These are phyloP conservation scores for Eucalyptus marginata DNA, from an alignment of 345 rosid genomes.

Conservation along the genomic window DNA sequence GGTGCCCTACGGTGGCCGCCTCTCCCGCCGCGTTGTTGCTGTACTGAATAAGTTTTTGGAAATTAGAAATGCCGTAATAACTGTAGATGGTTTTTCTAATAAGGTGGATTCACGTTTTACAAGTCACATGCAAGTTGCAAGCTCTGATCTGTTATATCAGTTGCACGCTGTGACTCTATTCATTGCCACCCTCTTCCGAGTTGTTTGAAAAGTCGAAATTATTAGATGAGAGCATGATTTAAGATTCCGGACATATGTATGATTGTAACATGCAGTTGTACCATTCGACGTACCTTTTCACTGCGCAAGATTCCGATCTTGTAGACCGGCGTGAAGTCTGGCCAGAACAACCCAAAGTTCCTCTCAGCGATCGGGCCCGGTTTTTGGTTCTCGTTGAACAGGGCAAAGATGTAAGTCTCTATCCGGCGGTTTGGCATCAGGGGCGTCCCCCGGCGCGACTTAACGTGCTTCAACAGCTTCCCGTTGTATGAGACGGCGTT, in stretches of 20 bases:
- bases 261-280: background rate
- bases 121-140: background rate
- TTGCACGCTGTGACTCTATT: background rate
- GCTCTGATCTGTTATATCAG: background rate
- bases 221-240: background rate
- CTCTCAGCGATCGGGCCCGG: constrained; percentile 56
- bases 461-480: constrained; percentile 20
- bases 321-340: constrained; percentile 67
- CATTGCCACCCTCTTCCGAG: background rate
- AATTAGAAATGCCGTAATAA: background rate
- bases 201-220: background rate
- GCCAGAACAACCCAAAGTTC: constrained; percentile 69
- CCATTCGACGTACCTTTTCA: constrained; percentile 10
- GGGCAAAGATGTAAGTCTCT: constrained; percentile 61
- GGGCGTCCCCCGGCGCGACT: constrained; percentile 58
- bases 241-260: background rate
- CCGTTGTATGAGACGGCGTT: constrained; percentile 56
- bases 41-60: background rate
- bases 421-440: constrained; percentile 60
- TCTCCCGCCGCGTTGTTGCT: background rate
- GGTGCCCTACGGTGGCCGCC: background rate
- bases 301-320: constrained; percentile 35
- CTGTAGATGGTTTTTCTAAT: background rate
- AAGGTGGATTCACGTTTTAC: background rate
- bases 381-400: constrained; percentile 74